Percentiles rank a stretch among this genome's conserved stretches.
phyloP scores from a whole-genome alignment of 2,329 filamentous ascomycete genomes.

The Macrophomina pseudophaseolina region DNA sequence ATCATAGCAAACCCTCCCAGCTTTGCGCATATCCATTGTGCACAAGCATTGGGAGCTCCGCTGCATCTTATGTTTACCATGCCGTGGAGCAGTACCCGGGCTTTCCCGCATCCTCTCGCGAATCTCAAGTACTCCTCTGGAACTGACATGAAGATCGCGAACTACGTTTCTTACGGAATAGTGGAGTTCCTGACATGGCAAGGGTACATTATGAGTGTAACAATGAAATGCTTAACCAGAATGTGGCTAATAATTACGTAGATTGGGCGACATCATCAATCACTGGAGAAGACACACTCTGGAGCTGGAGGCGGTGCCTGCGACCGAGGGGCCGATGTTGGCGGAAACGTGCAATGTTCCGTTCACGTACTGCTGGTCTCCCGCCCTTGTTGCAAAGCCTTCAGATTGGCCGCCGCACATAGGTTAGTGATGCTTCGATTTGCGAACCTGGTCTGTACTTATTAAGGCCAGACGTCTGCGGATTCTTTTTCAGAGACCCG shows the following conservation, averaged over 20 bases:
- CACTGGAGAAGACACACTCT: slow-evolving; percentile 44
- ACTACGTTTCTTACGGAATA: slow-evolving; percentile 55
- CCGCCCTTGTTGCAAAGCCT: slow-evolving; percentile 48
- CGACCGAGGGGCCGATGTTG: slow-evolving; percentile 45
- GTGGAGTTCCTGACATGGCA: slow-evolving; percentile 59
- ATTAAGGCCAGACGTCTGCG: slow-evolving; percentile 39
- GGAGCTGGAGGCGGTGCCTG: slow-evolving; percentile 53
- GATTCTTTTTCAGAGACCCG: slow-evolving; percentile 52
- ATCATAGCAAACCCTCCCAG: slow-evolving; percentile 33
- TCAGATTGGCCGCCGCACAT: slow-evolving; percentile 48
- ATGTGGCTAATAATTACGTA: slow-evolving; percentile 7
- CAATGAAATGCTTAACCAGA: neutral
- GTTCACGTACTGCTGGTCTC: slow-evolving; percentile 55
- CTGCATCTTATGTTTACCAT: slow-evolving; percentile 45
- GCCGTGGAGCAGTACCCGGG: slow-evolving; percentile 54
- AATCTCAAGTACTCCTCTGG: slow-evolving; percentile 47
- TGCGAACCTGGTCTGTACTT: neutral
- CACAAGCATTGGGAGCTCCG: slow-evolving; percentile 29
- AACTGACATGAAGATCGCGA: slow-evolving; percentile 43
- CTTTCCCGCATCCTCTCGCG: slow-evolving; percentile 57
- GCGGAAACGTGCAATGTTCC: slow-evolving; percentile 46
- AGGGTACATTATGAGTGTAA: slow-evolving; percentile 39
- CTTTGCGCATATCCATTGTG: slow-evolving; percentile 32
- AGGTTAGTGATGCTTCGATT: slow-evolving; percentile 29
- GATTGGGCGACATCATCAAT: slow-evolving; percentile 55